phyloP scores from a whole-genome alignment of 371 early-diverging fungal species.

The Funneliformis caledonium region DNA sequence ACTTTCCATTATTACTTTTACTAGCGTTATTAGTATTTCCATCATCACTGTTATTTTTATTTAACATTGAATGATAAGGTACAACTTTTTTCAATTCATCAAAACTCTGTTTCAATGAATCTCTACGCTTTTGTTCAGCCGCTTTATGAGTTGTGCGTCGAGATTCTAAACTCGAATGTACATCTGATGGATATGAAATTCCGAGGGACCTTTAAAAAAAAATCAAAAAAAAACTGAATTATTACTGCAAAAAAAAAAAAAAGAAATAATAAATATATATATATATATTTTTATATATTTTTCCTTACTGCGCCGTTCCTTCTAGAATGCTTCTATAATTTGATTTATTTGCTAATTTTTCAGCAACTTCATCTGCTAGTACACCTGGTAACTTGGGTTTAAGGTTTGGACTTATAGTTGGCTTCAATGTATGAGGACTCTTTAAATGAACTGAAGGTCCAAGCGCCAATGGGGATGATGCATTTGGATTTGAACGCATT shows the following conservation, averaged over 20 bases:
- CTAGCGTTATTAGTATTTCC: background rate
- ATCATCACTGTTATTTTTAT: slow-evolving; percentile 9
- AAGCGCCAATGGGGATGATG: background rate
- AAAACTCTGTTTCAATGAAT: slow-evolving; percentile 85
- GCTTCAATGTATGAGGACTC: slow-evolving; percentile 35
- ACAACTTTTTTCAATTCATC: slow-evolving; percentile 76
- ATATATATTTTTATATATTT: too few species aligned
- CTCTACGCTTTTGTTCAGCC: slow-evolving; percentile 95
- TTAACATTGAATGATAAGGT: slow-evolving; percentile 45
- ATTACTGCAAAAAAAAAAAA: background rate
- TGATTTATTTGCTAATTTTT: slow-evolving; percentile 35
- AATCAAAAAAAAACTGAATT: background rate
- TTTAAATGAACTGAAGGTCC: background rate
- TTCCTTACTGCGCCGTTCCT: slow-evolving; percentile 35
- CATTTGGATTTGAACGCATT: background rate
- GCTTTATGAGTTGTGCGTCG: slow-evolving; percentile 85
- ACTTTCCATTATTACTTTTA: background rate
- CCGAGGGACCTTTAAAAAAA: slow-evolving; percentile 31
- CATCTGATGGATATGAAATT: slow-evolving; percentile 35
- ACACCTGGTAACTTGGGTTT: slow-evolving; percentile 35
- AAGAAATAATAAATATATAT: background rate
- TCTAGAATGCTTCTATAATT: slow-evolving; percentile 35
- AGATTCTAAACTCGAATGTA: slow-evolving; percentile 52
- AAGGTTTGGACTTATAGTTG: slow-evolving; percentile 36
- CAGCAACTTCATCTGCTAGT: slow-evolving; percentile 33